Conservation (phyloP, 2,329 filamentous ascomycete species). For the Ophiostoma pallidulum region DNA sequence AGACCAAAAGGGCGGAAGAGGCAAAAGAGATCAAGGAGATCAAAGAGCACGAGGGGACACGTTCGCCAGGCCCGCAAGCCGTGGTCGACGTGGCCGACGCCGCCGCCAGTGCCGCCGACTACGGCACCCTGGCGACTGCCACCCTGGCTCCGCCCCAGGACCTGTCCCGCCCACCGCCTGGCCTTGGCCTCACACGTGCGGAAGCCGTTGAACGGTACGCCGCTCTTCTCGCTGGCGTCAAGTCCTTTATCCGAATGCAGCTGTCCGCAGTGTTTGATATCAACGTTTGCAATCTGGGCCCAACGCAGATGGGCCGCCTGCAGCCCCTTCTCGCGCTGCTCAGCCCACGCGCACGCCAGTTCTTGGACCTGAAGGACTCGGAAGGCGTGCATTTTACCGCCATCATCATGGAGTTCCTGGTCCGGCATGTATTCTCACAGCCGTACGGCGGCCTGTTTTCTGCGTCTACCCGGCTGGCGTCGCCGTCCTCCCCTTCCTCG, state of each 20-base stretch:
- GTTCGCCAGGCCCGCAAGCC: too few species aligned
- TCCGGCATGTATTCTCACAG: not conserved
- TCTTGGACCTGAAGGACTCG: not conserved
- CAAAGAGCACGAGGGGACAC: too few species aligned
- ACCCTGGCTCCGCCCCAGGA: too few species aligned
- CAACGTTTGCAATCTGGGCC: too few species aligned
- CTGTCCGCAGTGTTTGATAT: not conserved
- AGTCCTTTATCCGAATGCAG: not conserved
- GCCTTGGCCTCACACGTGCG: too few species aligned
- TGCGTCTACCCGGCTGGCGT: not conserved
- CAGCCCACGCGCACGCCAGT: constrained; percentile 1
- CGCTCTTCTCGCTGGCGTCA: not conserved
- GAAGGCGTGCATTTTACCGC: constrained; percentile 1
- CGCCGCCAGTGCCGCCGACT: not conserved
- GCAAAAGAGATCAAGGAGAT: too few species aligned
- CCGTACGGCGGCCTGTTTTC: not conserved
- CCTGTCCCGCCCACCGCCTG: too few species aligned
- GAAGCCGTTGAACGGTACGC: not conserved
- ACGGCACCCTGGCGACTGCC: too few species aligned
- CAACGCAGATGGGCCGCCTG: not conserved
- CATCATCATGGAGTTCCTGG: constrained; percentile 2
- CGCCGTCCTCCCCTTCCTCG: too few species aligned
- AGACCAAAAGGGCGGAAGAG: too few species aligned
- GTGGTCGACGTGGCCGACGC: not conserved
- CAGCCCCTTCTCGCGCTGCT: not conserved